Percentiles rank a stretch among this genome's conserved stretches.
phyloP scores from a whole-genome alignment of 1,284 basidiomycete species.

The Microstroma glucosiphilum region DNA sequence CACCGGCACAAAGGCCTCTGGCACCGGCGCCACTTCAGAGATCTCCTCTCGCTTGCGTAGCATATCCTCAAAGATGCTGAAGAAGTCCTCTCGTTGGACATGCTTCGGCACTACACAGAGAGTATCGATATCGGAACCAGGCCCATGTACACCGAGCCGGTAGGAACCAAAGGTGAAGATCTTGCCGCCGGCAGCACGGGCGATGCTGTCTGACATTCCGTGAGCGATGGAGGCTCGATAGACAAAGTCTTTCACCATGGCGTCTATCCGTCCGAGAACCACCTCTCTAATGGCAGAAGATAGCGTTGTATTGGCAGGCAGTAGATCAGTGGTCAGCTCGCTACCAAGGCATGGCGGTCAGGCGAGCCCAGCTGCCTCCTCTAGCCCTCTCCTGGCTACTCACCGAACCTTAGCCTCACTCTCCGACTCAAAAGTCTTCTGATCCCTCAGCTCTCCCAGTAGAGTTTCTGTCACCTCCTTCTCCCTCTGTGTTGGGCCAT shows the following conservation, averaged over 20 bases:
- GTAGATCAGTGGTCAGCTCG: not conserved
- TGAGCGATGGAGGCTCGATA: conserved; percentile 69
- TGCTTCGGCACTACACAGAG: conserved; percentile 95
- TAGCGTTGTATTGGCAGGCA: not conserved
- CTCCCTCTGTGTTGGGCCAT: conserved; percentile 44
- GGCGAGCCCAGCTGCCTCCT: too few relatives aligned
- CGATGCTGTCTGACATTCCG: conserved; percentile 80
- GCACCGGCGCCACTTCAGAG: conserved; percentile 83
- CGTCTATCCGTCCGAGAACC: conserved; percentile 80
- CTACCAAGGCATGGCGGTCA: too few relatives aligned
- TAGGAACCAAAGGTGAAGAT: conserved; percentile 81
- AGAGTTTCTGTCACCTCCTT: conserved; percentile 66
- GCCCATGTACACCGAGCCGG: conserved; percentile 85
- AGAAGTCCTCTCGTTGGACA: conserved; percentile 91
- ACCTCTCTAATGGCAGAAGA: conserved; percentile 66
- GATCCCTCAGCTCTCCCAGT: conserved; percentile 78
- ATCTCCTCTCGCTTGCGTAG: conserved; percentile 77
- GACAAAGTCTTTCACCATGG: conserved; percentile 90
- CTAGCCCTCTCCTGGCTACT: conserved; percentile 46
- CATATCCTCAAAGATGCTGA: conserved; percentile 83
- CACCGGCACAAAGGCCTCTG: conserved; percentile 91
- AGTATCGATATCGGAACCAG: conserved; percentile 97
- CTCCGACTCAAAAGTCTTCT: conserved; percentile 83
- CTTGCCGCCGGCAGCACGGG: conserved; percentile 83
- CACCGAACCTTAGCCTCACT: conserved; percentile 84